Evolutionary conservation across 2,329 filamentous ascomycete genomes (phyloP).

Genomic region (Clonostachys solani): DNA sequence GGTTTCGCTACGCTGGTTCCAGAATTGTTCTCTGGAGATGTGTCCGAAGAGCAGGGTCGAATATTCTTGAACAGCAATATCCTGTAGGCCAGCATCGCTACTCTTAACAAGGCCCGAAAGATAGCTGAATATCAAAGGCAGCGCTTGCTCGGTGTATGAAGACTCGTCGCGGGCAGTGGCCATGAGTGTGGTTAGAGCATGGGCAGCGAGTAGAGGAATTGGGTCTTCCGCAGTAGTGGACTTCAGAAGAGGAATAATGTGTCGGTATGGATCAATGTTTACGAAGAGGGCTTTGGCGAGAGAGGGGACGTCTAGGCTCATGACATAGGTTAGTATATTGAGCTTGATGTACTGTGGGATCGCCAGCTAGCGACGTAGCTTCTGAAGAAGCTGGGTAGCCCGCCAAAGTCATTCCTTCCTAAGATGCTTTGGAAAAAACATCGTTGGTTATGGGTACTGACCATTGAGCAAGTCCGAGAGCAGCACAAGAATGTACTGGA

Average conservation of each 20-base stretch:
- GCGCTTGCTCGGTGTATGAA: constrained; percentile 65
- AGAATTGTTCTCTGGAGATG: constrained; percentile 77
- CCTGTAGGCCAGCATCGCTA: constrained; percentile 84
- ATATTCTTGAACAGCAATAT: constrained; percentile 91
- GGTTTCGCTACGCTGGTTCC: constrained; percentile 85
- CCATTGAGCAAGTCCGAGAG: constrained; percentile 83
- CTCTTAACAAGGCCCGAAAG: constrained; percentile 80
- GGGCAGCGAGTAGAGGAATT: constrained; percentile 85
- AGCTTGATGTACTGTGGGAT: too few relatives aligned
- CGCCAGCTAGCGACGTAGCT: too few relatives aligned
- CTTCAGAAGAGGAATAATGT: constrained; percentile 82
- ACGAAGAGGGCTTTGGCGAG: constrained; percentile 74
- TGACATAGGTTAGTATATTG: too few relatives aligned
- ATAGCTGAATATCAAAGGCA: constrained; percentile 82
- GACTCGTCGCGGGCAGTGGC: constrained; percentile 61
- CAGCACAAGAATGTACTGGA: constrained; percentile 92
- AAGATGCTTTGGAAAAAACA: not conserved
- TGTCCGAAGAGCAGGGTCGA: constrained; percentile 76
- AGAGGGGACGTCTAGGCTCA: constrained; percentile 64
- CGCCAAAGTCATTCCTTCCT: not conserved
- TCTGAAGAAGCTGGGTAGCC: not conserved
- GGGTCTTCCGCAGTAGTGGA: constrained; percentile 71
- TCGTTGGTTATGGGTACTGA: constrained; percentile 32
- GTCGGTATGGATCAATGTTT: constrained; percentile 73
- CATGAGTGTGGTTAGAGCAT: constrained; percentile 78